These are phyloP conservation scores for Cunninghamia lanceolata DNA, from an alignment of 75 land plant genomes.

Conservation along the genomic window DNA sequence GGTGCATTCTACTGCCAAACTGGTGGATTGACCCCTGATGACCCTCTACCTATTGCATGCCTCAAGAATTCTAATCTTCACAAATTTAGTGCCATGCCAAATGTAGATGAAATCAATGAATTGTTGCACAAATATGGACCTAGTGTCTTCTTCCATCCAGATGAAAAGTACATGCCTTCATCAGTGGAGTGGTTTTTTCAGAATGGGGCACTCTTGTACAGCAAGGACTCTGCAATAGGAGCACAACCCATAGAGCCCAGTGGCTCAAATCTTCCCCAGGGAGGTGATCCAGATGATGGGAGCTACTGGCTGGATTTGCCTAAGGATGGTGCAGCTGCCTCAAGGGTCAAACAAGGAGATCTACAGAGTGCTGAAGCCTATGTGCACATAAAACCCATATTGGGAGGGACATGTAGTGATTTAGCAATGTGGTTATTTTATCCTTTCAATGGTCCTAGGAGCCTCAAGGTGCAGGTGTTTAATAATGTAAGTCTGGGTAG, in stretches of 20 bases:
- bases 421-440: slow-evolving; percentile 32
- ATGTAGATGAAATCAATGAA: slow-evolving; percentile 16
- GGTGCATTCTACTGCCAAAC: slow-evolving; percentile 23
- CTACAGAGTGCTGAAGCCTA: slow-evolving; percentile 25
- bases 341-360: slow-evolving; percentile 24
- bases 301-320: slow-evolving; percentile 40
- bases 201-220: slow-evolving; percentile 27
- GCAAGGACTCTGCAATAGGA: not conserved
- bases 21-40: not conserved
- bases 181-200: slow-evolving; percentile 38
- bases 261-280: slow-evolving; percentile 37
- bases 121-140: slow-evolving; percentile 24
- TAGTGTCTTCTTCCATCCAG: slow-evolving; percentile 34
- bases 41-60: slow-evolving; percentile 22
- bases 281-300: slow-evolving; percentile 30
- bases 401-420: slow-evolving; percentile 36
- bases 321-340: slow-evolving; percentile 21
- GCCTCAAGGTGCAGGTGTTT: slow-evolving; percentile 19
- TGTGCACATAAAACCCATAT: slow-evolving; percentile 36
- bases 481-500: slow-evolving; percentile 20
- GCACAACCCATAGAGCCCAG: slow-evolving; percentile 2
- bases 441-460: slow-evolving; percentile 40
- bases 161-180: slow-evolving; percentile 28
- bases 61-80: slow-evolving; percentile 13
- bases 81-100: slow-evolving; percentile 24